Evolutionary conservation across 2,329 filamentous ascomycete species (phyloP), one percentile per base, ranked within the genome.

Genomic region (Pestalotiopsis sp.): DNA sequence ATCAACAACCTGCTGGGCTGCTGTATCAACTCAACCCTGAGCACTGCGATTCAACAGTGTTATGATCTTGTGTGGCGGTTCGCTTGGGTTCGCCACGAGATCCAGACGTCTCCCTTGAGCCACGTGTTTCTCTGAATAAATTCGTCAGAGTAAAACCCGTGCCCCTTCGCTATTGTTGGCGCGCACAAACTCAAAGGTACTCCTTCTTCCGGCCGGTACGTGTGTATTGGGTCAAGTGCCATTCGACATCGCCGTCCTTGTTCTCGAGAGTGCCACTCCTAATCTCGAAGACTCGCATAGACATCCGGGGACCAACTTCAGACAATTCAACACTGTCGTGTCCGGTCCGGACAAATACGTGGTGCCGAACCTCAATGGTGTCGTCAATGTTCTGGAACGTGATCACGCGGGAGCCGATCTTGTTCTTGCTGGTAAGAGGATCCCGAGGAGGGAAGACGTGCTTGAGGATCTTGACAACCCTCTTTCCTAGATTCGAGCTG

Each of bases 211-310:
- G 90, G 75, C 92, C 91, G 14, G 95, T 98, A 73, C 96, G 87
- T 9, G 95, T 99, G 80, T 97, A 99, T 78, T 98, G 95, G 70
- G 93, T 97, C 71, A 99, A 85, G 71, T 96, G 92, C 96, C 96
- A 99, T 82, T 99, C 96, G 4, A 97, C 90, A 81, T 99, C 96
- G 3, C 95, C 95, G 73, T 97, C 93, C 80, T 97, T 97, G 76
- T 95, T 97, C 78, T 98, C 96, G 69, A 98, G 84, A 3, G 95
- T 97, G 17, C 96, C 95, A 66, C 91, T 92, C 61, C 95, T 88
- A 70, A 99, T 97, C 83, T 98, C 94, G 77, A 98, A 99, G 66
- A 94, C 84, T 73, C 94, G 87, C 94, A 98, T 96, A n/a, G 94
- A 97, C 93, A 98, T 97, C 68, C 96, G 87, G 1, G 96, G 96